Conservation (phyloP, 768 basidiomycete species). For the Boletus rex-veris region DNA sequence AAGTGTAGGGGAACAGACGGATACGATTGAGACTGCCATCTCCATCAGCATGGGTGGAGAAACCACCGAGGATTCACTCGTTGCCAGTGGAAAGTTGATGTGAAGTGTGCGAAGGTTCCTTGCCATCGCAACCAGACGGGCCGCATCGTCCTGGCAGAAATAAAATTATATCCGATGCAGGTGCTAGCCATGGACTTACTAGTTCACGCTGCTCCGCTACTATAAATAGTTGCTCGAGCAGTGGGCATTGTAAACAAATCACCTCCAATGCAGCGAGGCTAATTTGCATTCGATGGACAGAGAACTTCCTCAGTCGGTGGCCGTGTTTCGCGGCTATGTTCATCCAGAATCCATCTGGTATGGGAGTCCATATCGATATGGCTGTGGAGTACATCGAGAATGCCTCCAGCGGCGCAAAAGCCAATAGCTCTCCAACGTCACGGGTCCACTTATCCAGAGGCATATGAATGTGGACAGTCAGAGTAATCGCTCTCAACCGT, state of each 20-base stretch:
- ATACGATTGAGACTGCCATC: conserved; percentile 45
- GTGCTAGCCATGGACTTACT: conserved; percentile 30
- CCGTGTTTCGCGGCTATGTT: conserved; percentile 51
- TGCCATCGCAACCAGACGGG: conserved; percentile 41
- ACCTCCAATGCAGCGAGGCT: conserved; percentile 44
- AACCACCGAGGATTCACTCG: conserved; percentile 15
- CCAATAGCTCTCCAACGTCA: conserved; percentile 42
- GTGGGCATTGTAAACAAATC: conserved; percentile 52
- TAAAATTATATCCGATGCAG: background rate
- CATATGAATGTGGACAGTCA: conserved; percentile 44
- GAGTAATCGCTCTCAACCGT: conserved; percentile 53
- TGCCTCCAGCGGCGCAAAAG: conserved; percentile 46
- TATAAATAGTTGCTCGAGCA: conserved; percentile 63
- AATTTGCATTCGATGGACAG: conserved; percentile 62
- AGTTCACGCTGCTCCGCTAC: conserved; percentile 46
- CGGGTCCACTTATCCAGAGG: conserved; percentile 44
- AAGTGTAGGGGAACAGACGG: conserved; percentile 49
- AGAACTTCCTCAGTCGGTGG: conserved; percentile 49
- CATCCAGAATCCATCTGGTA: conserved; percentile 49
- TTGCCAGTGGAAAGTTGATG: conserved; percentile 45
- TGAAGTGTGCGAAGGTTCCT: conserved; percentile 54
- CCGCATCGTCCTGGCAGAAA: conserved; percentile 16
- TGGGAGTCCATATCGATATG: conserved; percentile 36
- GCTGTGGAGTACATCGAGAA: conserved; percentile 63
- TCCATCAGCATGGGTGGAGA: conserved; percentile 20